Evolutionary conservation across 108 stramenopile species (phyloP).

Genomic region (Cyclotella distinguenda): DNA sequence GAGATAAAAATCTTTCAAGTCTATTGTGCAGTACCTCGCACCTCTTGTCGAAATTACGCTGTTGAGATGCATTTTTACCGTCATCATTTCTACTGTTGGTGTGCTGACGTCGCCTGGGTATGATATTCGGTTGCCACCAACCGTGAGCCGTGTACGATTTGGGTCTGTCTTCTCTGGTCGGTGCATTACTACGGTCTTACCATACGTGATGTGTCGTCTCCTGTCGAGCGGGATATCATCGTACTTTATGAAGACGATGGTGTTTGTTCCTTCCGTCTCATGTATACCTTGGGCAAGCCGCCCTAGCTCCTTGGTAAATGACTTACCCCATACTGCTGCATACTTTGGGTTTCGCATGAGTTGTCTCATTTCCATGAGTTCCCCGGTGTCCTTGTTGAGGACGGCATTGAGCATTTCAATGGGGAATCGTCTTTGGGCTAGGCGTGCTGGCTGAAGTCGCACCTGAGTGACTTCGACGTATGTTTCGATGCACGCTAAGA

Average conservation of each 20-base stretch:
- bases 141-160: neutral
- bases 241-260: neutral
- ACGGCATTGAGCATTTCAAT: constrained; percentile 3
- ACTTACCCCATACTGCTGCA: constrained; percentile 1
- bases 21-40: neutral
- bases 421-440: neutral
- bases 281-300: constrained; percentile 2
- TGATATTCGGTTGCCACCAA: neutral
- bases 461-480: neutral
- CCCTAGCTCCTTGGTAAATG: neutral
- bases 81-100: neutral
- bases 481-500: neutral
- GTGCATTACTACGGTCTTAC: neutral
- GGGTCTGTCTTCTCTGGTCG: neutral
- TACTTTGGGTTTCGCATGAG: neutral
- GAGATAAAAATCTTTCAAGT: neutral
- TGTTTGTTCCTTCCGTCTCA: neutral
- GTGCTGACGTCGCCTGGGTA: neutral
- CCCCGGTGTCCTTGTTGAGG: neutral
- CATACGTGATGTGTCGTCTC: neutral
- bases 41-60: neutral
- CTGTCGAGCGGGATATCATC: neutral
- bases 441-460: neutral
- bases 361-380: constrained; percentile 5
- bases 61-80: neutral